phyloP scores from a whole-genome alignment of 768 basidiomycete genomes.

The Gyrodon lividus region DNA sequence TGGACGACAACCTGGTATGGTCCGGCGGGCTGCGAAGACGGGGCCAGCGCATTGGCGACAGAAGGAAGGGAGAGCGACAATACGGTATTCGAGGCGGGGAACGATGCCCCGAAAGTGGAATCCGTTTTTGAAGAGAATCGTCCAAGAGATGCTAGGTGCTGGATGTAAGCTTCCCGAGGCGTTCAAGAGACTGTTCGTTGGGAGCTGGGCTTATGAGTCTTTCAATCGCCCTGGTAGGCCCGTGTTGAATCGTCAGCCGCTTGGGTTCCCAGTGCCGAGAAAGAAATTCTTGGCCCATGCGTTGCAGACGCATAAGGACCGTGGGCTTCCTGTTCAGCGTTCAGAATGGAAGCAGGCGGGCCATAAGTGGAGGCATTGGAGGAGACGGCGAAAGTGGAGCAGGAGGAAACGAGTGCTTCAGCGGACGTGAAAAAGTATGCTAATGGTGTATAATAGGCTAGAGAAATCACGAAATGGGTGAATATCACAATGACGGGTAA shows the following conservation, averaged over 20 bases:
- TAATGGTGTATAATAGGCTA: constrained; percentile 25
- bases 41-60: constrained; percentile 30
- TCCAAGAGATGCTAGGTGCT: constrained; percentile 37
- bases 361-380: constrained; percentile 18
- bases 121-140: constrained; percentile 37
- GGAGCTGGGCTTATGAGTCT: constrained; percentile 28
- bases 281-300: constrained; percentile 23
- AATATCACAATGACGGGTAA: constrained; percentile 5
- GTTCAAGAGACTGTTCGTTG: constrained; percentile 40
- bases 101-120: constrained; percentile 27
- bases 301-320: constrained; percentile 30
- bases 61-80: constrained; percentile 27
- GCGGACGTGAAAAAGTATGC: constrained; percentile 26
- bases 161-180: constrained; percentile 43
- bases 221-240: constrained; percentile 12
- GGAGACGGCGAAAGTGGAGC: constrained; percentile 2
- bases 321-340: constrained; percentile 34
- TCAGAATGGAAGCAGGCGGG: constrained; percentile 23
- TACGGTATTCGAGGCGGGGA: constrained; percentile 29
- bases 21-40: constrained; percentile 15
- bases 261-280: constrained; percentile 23
- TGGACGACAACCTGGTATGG: constrained; percentile 21
- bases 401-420: neutral
- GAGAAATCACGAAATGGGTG: constrained; percentile 9
- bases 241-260: constrained; percentile 24